Evolutionary conservation across 345 rosid species (phyloP), one percentile per base, ranked within the genome.

Genomic region (Bruguiera gymnorhiza): DNA sequence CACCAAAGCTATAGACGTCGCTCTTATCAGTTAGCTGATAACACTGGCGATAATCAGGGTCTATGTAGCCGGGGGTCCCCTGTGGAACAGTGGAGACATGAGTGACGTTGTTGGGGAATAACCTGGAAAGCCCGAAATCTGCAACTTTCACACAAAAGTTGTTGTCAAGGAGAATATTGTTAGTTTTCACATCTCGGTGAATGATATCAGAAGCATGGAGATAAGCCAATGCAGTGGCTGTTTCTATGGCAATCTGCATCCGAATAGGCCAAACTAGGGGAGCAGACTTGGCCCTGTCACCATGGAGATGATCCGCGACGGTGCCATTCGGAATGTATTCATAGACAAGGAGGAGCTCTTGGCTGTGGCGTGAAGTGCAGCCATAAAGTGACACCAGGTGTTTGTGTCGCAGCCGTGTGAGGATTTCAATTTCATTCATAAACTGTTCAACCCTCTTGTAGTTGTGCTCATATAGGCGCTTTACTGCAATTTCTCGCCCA

Each of bases 371-470:
- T 6, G 76, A 74, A 31, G 76, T 67, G 51, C 76, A 71, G 10
- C 82, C 78, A 15, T 74, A 79, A 57, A 71, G 82, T 9, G 59
- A 23, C 16, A 74, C 82, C 0, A 74, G 79, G 73, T 79, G 74
- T 62, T 67, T 67, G 76, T 79, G 82, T 6, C 62, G 75, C 30
- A 79, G 62, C 21, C 70, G 67, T 26, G 76, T 71, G 26, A 79
- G 73, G 21, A 79, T 70, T 51, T 63, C 32, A 29, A 74, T 70
- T 68, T 74, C 78, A n/a, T 71, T 79, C 78, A 71, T 58, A 52
- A 79, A 74, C 51, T 79, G 79, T 67, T 74, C 37, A 20, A 71
- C n/a, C 66, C 76, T 64, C 36, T 37, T 51, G 26, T 54, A 19
- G 66, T 66, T 69, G 62, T 65, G 71, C 63, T 72, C 75, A 5